A percentile compares a stretch with the other conserved stretches of the same genome.
phyloP scores from a whole-genome alignment of 345 rosid species.

The Balakata baccata region DNA sequence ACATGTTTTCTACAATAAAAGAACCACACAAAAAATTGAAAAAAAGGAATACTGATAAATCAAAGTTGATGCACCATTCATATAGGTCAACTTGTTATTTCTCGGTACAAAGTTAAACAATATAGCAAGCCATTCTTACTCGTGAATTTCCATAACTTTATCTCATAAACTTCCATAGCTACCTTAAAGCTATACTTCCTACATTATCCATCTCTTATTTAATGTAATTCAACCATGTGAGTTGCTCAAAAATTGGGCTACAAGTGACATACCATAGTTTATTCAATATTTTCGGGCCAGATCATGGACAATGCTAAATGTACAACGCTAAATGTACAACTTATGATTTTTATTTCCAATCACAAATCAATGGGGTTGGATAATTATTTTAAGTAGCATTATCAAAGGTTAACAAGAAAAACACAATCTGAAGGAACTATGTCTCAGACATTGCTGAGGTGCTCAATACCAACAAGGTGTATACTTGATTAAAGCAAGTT shows the following conservation, averaged over 20 bases:
- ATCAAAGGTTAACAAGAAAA: neutral
- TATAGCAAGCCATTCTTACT: neutral
- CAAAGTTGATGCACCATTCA: neutral
- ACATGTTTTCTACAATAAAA: neutral
- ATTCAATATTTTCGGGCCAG: neutral
- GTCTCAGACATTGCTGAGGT: neutral
- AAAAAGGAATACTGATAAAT: neutral
- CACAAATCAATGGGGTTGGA: neutral
- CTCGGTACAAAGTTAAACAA: neutral
- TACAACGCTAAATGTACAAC: neutral
- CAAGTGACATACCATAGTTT: neutral
- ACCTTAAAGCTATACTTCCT: neutral
- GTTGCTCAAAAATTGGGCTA: neutral
- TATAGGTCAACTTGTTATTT: neutral
- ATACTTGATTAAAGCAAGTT: neutral
- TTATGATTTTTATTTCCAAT: neutral
- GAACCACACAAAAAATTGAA: neutral
- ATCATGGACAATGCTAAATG: neutral
- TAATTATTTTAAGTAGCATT: neutral
- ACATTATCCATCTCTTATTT: neutral
- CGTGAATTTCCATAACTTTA: neutral
- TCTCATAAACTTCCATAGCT: neutral
- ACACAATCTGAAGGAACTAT: neutral
- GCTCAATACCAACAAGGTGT: too few species aligned
- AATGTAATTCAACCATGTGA: neutral